A percentile compares a stretch with the other conserved stretches of the same genome.
Evolutionary conservation across 2,329 filamentous ascomycete genomes (phyloP).

Genomic region (Colletotrichum gigasporum): DNA sequence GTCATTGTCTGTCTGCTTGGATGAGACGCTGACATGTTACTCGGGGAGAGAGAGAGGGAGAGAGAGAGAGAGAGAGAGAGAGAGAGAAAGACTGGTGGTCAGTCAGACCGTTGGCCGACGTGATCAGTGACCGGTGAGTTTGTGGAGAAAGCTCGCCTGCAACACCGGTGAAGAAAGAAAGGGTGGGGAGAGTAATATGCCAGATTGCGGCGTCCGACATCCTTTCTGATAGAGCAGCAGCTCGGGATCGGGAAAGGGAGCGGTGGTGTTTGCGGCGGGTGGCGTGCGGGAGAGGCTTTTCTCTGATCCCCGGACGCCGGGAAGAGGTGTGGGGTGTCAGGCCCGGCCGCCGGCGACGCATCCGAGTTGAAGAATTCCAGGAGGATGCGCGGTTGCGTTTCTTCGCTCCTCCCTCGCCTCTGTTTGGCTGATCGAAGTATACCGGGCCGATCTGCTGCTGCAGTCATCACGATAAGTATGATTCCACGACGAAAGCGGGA

Average conservation of each 20-base stretch:
- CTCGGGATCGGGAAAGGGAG: slow-evolving; percentile 1
- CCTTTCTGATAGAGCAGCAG: neutral
- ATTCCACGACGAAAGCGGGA: too few species aligned
- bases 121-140: neutral
- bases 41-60: too few species aligned
- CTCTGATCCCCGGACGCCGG: neutral
- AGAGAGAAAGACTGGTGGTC: too few species aligned
- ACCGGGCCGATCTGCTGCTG: too few species aligned
- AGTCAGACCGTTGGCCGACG: slow-evolving; percentile 2
- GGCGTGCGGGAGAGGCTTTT: neutral
- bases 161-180: neutral
- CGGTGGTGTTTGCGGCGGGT: neutral
- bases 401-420: too few species aligned
- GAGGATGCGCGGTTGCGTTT: too few species aligned
- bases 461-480: too few species aligned
- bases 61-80: too few species aligned
- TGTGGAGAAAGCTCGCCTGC: neutral
- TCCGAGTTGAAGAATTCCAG: too few species aligned
- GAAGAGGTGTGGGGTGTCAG: neutral
- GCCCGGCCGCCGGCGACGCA: too few species aligned
- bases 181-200: too few species aligned
- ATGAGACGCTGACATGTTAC: slow-evolving; percentile 5
- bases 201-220: neutral
- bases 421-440: too few species aligned
- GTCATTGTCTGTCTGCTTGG: neutral